Conservation (phyloP, 257 asterid species). For the Solanum dulcamara region DNA sequence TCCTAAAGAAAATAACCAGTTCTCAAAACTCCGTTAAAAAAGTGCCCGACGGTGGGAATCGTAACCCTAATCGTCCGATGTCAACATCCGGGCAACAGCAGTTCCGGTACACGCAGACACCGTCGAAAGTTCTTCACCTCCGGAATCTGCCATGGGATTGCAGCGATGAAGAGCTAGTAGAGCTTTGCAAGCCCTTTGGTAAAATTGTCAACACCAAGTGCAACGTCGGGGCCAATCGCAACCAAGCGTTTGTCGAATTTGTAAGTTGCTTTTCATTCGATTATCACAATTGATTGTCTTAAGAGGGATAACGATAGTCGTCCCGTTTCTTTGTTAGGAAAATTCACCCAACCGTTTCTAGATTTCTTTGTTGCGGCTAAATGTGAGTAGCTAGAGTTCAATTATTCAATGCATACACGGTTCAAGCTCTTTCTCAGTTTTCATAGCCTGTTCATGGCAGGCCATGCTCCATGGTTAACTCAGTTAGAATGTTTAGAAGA, state of each 20-base stretch:
- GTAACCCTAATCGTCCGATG: constrained; percentile 29
- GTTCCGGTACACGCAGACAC: constrained; percentile 77
- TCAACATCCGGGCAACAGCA: constrained; percentile 65
- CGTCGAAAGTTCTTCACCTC: constrained; percentile 82
- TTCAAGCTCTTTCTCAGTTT: not conserved
- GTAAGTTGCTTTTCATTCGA: constrained; percentile 25
- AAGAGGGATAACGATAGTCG: not conserved
- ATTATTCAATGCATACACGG: not conserved
- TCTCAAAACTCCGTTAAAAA: not conserved
- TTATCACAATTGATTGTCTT: not conserved
- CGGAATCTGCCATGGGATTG: constrained; percentile 88
- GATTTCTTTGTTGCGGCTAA: not conserved
- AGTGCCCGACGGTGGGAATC: not conserved
- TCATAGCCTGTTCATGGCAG: not conserved
- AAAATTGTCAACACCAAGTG: constrained; percentile 68
- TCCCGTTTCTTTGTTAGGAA: not conserved
- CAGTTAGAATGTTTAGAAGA: not conserved
- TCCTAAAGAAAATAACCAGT: not conserved
- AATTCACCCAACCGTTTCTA: not conserved
- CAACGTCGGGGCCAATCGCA: constrained; percentile 76
- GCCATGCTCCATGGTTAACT: not conserved
- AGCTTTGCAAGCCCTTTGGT: constrained; percentile 71
- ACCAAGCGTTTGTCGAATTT: constrained; percentile 84
- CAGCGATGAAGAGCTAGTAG: constrained; percentile 64
- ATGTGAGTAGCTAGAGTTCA: not conserved